A percentile compares a stretch with the other conserved stretches of the same genome.
phyloP scores from a whole-genome alignment of 75 land plant genomes.

The Pinus taeda region DNA sequence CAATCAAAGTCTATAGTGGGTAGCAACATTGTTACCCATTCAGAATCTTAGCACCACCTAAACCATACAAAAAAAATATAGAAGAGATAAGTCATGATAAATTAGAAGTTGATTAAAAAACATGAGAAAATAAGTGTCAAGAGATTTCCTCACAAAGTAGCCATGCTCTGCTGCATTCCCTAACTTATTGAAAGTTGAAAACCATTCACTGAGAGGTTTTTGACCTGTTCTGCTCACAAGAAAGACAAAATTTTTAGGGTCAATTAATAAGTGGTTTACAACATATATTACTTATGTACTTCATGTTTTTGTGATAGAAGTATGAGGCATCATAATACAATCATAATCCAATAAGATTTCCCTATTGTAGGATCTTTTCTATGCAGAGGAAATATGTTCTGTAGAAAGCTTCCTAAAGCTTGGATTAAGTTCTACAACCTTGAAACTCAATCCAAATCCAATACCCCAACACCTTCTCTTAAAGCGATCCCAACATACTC shows the following conservation, averaged over 20 bases:
- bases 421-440: no score
- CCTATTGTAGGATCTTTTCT: no score
- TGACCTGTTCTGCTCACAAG: constrained; percentile 63
- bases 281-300: constrained; percentile 47
- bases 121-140: constrained; percentile 1
- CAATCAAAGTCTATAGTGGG: constrained; percentile 37
- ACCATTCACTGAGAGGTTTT: constrained; percentile 44
- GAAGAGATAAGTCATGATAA: no score
- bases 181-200: constrained; percentile 47
- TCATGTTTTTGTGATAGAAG: constrained; percentile 7
- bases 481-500: no score
- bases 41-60: constrained; percentile 43
- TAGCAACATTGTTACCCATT: constrained; percentile 44
- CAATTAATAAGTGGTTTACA: constrained; percentile 14
- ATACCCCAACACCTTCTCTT: no score
- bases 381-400: no score
- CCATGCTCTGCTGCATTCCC: constrained; percentile 84
- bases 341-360: no score
- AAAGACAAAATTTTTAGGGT: no score
- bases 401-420: no score
- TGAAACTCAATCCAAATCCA: no score
- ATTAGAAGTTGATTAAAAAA: neutral
- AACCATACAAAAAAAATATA: neutral
- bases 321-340: no score
- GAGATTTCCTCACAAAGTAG: constrained; percentile 47